Conservation (phyloP, 140 eudicot species). For the Bidens hawaiensis region DNA sequence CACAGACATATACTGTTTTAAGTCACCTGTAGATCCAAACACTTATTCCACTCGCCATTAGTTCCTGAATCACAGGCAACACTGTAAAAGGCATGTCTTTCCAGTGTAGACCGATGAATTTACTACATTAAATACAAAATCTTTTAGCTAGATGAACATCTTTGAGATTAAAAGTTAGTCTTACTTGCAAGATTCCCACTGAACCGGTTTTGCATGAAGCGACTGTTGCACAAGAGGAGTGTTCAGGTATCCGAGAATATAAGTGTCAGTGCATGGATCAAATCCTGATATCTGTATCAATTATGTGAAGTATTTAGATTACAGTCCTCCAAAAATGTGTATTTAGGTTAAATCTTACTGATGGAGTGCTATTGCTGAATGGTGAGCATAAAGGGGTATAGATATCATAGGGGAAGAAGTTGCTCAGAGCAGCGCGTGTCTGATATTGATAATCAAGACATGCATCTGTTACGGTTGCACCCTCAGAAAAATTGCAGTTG, state of each 20-base stretch:
- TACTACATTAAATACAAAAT: conserved; percentile 19
- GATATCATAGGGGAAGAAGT: conserved; percentile 43
- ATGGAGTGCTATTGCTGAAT: conserved; percentile 35
- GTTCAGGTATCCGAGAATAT: conserved; percentile 34
- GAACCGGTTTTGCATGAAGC: conserved; percentile 49
- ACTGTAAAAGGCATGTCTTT: conserved; percentile 45
- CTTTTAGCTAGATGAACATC: too few species aligned
- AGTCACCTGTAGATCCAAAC: conserved; percentile 70
- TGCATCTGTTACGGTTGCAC: conserved; percentile 13
- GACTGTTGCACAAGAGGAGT: conserved; percentile 49
- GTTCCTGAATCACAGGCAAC: conserved; percentile 45
- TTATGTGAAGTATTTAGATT: background rate
- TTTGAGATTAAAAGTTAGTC: background rate
- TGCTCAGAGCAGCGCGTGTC: conserved; percentile 29
- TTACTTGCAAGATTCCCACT: conserved; percentile 60
- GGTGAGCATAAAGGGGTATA: conserved; percentile 56
- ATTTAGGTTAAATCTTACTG: conserved; percentile 20
- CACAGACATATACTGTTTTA: background rate
- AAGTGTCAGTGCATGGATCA: conserved; percentile 57
- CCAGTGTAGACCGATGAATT: conserved; percentile 14
- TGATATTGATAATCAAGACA: conserved; percentile 20
- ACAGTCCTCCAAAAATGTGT: background rate
- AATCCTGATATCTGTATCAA: conserved; percentile 41
- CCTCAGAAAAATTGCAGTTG: conserved; percentile 56
- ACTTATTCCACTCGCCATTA: conserved; percentile 54